These are phyloP conservation scores for Cornus kousa DNA, from an alignment of 148 eudicot genomes.

Conservation along the genomic window DNA sequence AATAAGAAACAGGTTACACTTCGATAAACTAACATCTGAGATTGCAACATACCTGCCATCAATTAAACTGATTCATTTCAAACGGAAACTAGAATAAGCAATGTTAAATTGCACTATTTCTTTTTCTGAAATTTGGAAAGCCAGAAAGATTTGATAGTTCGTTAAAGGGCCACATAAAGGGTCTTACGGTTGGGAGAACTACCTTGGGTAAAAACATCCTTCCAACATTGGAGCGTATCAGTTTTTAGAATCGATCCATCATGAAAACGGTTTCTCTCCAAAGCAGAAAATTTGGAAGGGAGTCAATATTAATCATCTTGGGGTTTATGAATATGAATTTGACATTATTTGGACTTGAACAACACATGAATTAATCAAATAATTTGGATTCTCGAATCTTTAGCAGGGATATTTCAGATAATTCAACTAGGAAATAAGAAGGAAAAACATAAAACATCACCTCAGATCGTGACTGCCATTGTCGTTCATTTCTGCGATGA, in stretches of 20 bases:
- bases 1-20: background rate
- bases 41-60: background rate
- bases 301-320: background rate
- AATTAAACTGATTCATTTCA: background rate
- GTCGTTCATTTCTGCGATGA: constrained; percentile 29
- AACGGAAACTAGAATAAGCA: background rate
- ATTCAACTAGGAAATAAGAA: background rate
- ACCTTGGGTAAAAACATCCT: background rate
- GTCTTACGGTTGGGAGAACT: too few relatives aligned
- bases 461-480: constrained; percentile 38
- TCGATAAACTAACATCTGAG: background rate
- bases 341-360: background rate
- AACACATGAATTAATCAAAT: background rate
- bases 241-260: background rate
- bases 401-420: background rate
- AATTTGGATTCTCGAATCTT: background rate
- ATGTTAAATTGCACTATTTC: background rate
- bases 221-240: background rate
- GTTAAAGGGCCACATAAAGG: too few relatives aligned
- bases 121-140: background rate
- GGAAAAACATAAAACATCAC: constrained; percentile 13
- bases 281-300: background rate
- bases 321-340: background rate
- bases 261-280: background rate
- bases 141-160: background rate